Percentiles rank a stretch among this genome's conserved stretches.
These are phyloP conservation scores for Aspergillus steynii DNA, from an alignment of 495 filamentous ascomycete genomes.

Conservation along the genomic window DNA sequence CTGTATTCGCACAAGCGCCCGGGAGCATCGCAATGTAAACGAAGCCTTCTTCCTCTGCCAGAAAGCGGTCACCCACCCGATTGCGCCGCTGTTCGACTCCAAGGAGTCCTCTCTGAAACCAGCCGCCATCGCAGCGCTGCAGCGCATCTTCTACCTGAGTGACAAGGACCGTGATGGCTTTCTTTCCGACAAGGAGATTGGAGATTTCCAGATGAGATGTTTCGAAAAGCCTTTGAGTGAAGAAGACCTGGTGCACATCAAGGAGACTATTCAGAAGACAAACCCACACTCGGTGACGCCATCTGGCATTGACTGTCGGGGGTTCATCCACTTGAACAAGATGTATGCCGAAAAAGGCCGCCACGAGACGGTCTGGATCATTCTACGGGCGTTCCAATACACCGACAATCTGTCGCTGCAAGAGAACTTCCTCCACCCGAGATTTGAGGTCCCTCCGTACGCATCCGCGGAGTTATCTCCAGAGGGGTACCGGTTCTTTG, in stretches of 20 bases:
- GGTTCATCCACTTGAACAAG: slow-evolving; percentile 89
- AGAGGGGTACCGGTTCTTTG: slow-evolving; percentile 93
- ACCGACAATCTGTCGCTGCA: slow-evolving; percentile 90
- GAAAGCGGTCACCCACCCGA: slow-evolving; percentile 97
- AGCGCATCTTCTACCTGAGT: slow-evolving; percentile 89
- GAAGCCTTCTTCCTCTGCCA: slow-evolving; percentile 97
- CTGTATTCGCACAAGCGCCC: slow-evolving; percentile 91
- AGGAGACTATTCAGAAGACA: slow-evolving; percentile 71
- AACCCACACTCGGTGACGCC: slow-evolving; percentile 63
- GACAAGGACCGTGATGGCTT: slow-evolving; percentile 97
- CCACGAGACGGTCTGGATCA: slow-evolving; percentile 98
- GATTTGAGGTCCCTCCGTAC: slow-evolving; percentile 88
- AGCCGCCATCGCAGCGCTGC: slow-evolving; percentile 79
- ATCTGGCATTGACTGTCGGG: slow-evolving; percentile 73
- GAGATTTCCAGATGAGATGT: slow-evolving; percentile 85
- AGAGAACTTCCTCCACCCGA: slow-evolving; percentile 87
- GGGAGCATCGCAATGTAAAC: slow-evolving; percentile 93
- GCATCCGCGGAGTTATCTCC: slow-evolving; percentile 93
- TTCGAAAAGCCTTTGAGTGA: slow-evolving; percentile 80
- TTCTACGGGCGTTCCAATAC: slow-evolving; percentile 93
- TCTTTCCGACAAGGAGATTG: slow-evolving; percentile 84
- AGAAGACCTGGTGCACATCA: slow-evolving; percentile 86
- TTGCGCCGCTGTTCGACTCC: slow-evolving; percentile 93
- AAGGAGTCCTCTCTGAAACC: slow-evolving; percentile 90
- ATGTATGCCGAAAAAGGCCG: slow-evolving; percentile 95